phyloP scores from a whole-genome alignment of 2,329 filamentous ascomycete species.

The Talaromyces rugulosus region DNA sequence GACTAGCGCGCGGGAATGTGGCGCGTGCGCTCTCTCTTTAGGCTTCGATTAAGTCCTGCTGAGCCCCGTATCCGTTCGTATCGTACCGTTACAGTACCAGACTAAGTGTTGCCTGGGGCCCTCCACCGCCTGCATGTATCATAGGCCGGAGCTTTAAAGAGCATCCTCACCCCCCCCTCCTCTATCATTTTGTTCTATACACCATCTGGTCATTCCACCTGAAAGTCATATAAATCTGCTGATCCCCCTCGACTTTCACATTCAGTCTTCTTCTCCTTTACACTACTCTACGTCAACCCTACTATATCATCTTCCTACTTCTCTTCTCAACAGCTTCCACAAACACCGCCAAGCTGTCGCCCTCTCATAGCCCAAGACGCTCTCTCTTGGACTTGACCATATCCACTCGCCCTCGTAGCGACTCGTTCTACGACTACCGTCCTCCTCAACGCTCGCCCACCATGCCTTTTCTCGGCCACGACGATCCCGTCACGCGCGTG shows the following conservation, averaged over 20 bases:
- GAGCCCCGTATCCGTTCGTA: not conserved
- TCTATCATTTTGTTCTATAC: not conserved
- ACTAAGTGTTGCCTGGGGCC: not conserved
- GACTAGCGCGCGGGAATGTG: not conserved
- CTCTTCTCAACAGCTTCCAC: not conserved
- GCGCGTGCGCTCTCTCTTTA: not conserved
- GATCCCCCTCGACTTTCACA: not conserved
- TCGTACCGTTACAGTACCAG: constrained; percentile 8
- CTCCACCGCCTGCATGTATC: not conserved
- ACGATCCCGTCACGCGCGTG: constrained; percentile 8
- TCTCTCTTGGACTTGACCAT: constrained; percentile 7
- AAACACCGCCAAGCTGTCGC: constrained; percentile 13
- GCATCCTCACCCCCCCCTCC: not conserved
- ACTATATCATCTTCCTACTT: not conserved
- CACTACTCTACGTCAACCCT: not conserved
- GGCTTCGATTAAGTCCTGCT: not conserved
- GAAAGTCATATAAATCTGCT: not conserved
- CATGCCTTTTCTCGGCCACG: constrained; percentile 14
- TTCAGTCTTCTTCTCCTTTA: not conserved
- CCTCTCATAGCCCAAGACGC: constrained; percentile 8
- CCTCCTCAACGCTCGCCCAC: constrained; percentile 11
- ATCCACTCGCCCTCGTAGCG: constrained; percentile 6
- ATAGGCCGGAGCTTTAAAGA: constrained; percentile 4
- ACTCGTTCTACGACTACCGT: constrained; percentile 12
- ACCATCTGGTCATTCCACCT: constrained; percentile 3